Evolutionary conservation across 345 rosid species (phyloP).

Genomic region (Rubroshorea leprosula): DNA sequence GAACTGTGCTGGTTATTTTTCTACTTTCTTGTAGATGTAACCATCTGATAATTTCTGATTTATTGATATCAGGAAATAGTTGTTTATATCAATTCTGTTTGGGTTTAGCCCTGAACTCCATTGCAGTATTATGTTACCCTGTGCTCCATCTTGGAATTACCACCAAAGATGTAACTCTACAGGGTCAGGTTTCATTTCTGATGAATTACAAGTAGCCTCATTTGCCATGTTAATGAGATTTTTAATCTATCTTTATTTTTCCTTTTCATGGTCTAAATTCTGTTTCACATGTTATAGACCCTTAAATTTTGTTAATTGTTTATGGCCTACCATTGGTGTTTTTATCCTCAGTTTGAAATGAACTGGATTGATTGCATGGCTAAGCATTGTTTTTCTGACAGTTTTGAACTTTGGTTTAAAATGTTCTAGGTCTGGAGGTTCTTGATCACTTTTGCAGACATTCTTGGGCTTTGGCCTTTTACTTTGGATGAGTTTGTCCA

Average conservation of each 20-base stretch:
- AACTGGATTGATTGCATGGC: neutral
- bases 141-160: neutral
- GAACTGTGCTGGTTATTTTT: too few relatives aligned
- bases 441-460: slow-evolving; percentile 70
- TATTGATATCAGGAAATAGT: neutral
- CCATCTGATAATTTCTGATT: neutral
- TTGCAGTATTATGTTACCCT: neutral
- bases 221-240: neutral
- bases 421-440: slow-evolving; percentile 79
- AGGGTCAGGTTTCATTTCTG: neutral
- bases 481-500: slow-evolving; percentile 87
- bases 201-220: neutral
- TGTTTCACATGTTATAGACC: neutral
- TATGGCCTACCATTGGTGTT: neutral
- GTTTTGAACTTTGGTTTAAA: slow-evolving; percentile 10
- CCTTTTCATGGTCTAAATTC: neutral
- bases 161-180: neutral
- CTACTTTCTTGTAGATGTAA: neutral
- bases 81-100: neutral
- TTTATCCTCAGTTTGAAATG: slow-evolving; percentile 4
- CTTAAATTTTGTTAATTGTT: neutral
- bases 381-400: neutral
- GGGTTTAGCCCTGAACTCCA: too few relatives aligned
- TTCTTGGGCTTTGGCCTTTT: slow-evolving; percentile 91
- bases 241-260: neutral